These are phyloP conservation scores for Dioscorea cayenensis DNA, from an alignment of 116 monocot species.

Conservation along the genomic window DNA sequence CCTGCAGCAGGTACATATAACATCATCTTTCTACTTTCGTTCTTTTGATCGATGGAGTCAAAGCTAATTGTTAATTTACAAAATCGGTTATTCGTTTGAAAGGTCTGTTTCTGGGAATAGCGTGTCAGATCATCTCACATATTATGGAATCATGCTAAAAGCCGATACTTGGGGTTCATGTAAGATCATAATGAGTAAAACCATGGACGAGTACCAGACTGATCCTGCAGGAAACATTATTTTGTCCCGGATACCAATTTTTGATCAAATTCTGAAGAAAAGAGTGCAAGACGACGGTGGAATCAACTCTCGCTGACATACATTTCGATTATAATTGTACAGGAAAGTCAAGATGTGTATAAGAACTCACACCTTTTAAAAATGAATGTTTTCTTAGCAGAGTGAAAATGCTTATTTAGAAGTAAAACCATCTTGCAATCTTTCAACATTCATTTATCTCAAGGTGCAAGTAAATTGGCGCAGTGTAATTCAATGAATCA, in stretches of 20 bases:
- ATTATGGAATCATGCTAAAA: constrained; percentile 53
- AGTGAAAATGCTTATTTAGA: too few relatives aligned
- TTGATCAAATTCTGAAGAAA: constrained; percentile 5
- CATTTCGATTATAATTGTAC: background rate
- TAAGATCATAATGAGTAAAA: constrained; percentile 31
- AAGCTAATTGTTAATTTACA: background rate
- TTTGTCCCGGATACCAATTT: constrained; percentile 28
- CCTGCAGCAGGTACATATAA: constrained; percentile 69
- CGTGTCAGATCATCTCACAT: constrained; percentile 64
- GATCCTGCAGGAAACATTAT: constrained; percentile 55
- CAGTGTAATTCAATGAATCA: too few relatives aligned
- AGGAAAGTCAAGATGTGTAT: too few relatives aligned
- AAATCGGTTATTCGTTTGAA: background rate
- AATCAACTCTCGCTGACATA: background rate
- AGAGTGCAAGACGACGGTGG: background rate
- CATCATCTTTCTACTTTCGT: background rate
- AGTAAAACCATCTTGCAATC: too few relatives aligned
- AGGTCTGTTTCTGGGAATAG: constrained; percentile 91
- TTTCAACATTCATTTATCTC: too few relatives aligned
- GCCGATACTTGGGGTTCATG: constrained; percentile 57
- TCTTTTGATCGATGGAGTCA: background rate
- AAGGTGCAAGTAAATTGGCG: too few relatives aligned
- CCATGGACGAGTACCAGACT: constrained; percentile 6
- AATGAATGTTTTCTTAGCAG: too few relatives aligned
- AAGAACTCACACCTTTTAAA: too few relatives aligned